Evolutionary conservation across 2,329 filamentous ascomycete genomes (phyloP).

Genomic region (Colletotrichum spaethianum): DNA sequence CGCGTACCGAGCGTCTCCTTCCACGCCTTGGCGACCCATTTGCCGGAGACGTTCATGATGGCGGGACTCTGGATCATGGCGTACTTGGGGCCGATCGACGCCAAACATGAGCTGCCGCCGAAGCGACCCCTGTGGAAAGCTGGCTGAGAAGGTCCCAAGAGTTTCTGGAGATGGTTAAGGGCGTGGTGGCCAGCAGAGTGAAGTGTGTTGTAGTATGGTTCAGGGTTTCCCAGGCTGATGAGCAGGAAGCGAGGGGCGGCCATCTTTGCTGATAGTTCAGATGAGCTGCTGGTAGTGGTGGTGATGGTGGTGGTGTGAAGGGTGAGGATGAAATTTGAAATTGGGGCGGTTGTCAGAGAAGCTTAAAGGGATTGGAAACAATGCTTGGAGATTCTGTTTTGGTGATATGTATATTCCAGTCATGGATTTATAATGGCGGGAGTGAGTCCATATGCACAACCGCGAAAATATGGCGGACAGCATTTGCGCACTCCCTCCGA

Average conservation of each 20-base stretch:
- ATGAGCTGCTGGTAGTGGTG: background rate
- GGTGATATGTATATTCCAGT: background rate
- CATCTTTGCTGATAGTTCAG: slow-evolving; percentile 20
- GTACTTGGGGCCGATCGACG: slow-evolving; percentile 65
- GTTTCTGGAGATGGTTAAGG: slow-evolving; percentile 71
- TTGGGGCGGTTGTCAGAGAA: background rate
- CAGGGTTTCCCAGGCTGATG: slow-evolving; percentile 89
- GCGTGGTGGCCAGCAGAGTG: slow-evolving; percentile 91
- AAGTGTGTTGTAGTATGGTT: slow-evolving; percentile 80
- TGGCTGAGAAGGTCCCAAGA: slow-evolving; percentile 62
- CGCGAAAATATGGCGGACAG: background rate
- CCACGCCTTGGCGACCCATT: slow-evolving; percentile 77
- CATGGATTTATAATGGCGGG: background rate
- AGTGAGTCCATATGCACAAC: background rate
- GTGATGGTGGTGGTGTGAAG: background rate
- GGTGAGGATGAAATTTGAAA: background rate
- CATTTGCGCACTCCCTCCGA: background rate
- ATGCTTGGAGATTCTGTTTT: background rate
- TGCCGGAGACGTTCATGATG: slow-evolving; percentile 88
- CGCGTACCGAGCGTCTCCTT: slow-evolving; percentile 63
- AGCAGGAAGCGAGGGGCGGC: slow-evolving; percentile 76
- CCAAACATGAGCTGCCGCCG: slow-evolving; percentile 66
- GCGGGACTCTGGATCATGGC: slow-evolving; percentile 82
- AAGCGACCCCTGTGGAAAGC: slow-evolving; percentile 61
- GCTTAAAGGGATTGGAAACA: background rate